Evolutionary conservation across 352 stramenopile genomes (phyloP), one percentile per base, ranked within the genome.

Genomic region (Phytophthora aleatoria): DNA sequence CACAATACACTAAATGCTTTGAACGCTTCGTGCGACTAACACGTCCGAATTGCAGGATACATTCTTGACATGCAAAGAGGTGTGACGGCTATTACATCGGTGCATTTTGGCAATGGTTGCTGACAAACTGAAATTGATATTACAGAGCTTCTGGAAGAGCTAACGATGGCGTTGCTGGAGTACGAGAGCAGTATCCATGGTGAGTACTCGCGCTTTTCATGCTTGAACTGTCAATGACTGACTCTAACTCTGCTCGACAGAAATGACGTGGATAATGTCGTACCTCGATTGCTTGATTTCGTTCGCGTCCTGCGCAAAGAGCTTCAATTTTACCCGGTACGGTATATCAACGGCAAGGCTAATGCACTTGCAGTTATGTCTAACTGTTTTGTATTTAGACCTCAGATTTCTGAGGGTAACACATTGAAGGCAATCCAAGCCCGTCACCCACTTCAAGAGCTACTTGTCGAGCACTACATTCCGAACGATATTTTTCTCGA

Each of bases 381-480:
- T 39, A 48, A 6, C n/a, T 47, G 8, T 28, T 57, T 56, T 60
- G 9, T 50, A 7, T 64, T 9, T 61, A 75, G 87, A 20, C 87
- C 87, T 5, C 48, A 52, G 1, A 74, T 95, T 50, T 80, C 61
- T 5, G 64, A 87, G 13, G 56, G 49, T 26, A 85, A 76, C 43
- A 69, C 69, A 31, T 76, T 95, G 50, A 78, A 70, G 41, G 77
- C 73, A 36, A 85, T 74, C 28, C 69, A 87, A 65, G 85, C 72
- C 41, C 83, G 88, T 3, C 88, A 96, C 39, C 88, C 88, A 35
- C 78, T 96, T 3, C 88, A 96, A 75, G 85, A 96, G 57, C 58
- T 94, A 24, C 71, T 92, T 20, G 88, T 94, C 3, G 86, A 94
- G 42, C 71, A 86, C 30, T 96, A 91, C 42, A 96, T 96, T 39